Conservation (phyloP, 2,329 filamentous ascomycete genomes). For the Pseudogymnoascus sp. region DNA sequence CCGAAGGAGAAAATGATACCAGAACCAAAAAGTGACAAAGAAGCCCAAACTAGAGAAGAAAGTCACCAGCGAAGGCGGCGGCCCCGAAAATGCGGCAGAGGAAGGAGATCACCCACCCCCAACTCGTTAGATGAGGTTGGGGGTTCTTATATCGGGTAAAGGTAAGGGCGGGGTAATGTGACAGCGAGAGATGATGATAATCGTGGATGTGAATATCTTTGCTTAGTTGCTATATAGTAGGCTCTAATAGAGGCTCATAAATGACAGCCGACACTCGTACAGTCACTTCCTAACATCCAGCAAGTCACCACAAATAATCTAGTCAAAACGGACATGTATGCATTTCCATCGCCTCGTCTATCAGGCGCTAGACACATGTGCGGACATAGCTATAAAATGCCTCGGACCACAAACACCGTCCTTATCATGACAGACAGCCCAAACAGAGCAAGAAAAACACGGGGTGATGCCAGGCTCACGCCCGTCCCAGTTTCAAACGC, state of each 20-base stretch:
- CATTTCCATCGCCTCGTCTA: constrained; percentile 3
- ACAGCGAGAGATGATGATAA: background rate
- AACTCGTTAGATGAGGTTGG: constrained; percentile 14
- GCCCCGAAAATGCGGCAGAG: constrained; percentile 28
- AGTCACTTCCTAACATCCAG: background rate
- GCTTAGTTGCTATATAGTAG: background rate
- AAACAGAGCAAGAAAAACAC: background rate
- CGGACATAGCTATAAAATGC: background rate
- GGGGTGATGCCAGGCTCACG: background rate
- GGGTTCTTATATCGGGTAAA: too few species aligned
- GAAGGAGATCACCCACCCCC: constrained; percentile 24
- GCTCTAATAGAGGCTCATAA: background rate
- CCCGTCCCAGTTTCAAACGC: background rate
- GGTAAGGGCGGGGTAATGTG: too few species aligned
- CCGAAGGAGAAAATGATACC: constrained; percentile 6
- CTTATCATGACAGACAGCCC: background rate
- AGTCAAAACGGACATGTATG: background rate
- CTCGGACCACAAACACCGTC: background rate
- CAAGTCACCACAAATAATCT: background rate
- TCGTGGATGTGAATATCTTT: background rate
- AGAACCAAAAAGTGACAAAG: constrained; percentile 17
- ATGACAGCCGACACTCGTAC: background rate
- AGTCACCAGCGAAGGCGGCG: constrained; percentile 37
- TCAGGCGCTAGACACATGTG: background rate
- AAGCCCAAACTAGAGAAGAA: constrained; percentile 47